Base-by-base conservation (phyloP, 2,329 filamentous ascomycete genomes). In the Ambrosiella beaveri region DNA sequence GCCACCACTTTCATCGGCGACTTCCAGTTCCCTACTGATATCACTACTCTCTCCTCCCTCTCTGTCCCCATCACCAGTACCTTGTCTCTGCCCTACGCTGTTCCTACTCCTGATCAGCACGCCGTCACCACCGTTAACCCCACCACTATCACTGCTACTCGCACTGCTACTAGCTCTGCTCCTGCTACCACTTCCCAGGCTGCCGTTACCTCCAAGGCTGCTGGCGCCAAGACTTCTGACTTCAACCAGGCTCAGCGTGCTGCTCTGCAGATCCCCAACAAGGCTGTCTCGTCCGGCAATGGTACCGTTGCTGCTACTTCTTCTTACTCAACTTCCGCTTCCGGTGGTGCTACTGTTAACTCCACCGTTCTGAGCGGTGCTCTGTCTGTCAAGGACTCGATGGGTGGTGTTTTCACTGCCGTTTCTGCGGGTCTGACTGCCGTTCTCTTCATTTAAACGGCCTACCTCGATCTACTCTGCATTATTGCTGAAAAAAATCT, bases 41-140 rank as follows among this genome's bases (percentile, higher is more conserved):
- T 58, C n/a, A 54, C 39, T 5, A 19, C 57, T 40, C 36, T 62
- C 6, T 35, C 19, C 7, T 11, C 54, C 13, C 56, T 60, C 7
- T 40, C 44, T 17, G 50, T 47, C 8, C 61, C 59, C 7, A 59
- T 61, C 45, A 45, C 61, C 40, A 59, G 60, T 36, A 56, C 56
- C 15, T 36, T 56, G 15, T 56, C 60, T 13, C 36, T 50, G n/a
- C 51, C 27, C 13, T 45, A 40, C n/a, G 39, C 49, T 1, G 38
- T 59, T 44, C 45, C 54, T n/a, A 40, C 52, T 12, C 37, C 39
- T 27, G 58, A 56, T 8, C 39, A 51, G 35, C 49, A 13, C n/a
- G 45, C 38, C n/a, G 15, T 53, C 7, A 53, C 47, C 11, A 47
- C 47, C 7, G 39, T 56, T 39, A 51, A 59, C 49, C 4, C n/a